Conservation (phyloP, 2,329 filamentous ascomycete species). For the Aureobasidium sp. region DNA sequence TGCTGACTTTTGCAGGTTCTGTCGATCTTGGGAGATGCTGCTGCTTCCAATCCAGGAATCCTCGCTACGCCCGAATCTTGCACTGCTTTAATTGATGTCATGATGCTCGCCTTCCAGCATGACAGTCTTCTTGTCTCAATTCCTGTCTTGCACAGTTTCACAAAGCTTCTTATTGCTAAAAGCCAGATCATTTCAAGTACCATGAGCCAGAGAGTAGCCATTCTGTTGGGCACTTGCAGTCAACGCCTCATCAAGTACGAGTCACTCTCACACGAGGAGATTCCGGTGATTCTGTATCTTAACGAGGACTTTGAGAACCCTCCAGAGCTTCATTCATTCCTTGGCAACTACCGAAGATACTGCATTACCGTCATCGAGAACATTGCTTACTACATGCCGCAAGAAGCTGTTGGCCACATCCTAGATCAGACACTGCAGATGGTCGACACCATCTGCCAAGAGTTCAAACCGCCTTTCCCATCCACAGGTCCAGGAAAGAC, state of each 20-base stretch:
- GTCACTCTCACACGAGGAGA: conserved; percentile 71
- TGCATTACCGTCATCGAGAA: conserved; percentile 80
- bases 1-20: conserved; percentile 54
- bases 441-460: conserved; percentile 48
- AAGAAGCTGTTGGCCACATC: conserved; percentile 82
- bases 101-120: conserved; percentile 72
- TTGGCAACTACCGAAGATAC: conserved; percentile 91
- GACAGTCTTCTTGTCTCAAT: conserved; percentile 90
- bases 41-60: conserved; percentile 65
- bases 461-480: conserved; percentile 9
- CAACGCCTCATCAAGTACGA: conserved; percentile 83
- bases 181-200: conserved; percentile 60
- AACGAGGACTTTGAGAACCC: conserved; percentile 92
- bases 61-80: conserved; percentile 62
- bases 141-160: conserved; percentile 85
- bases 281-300: conserved; percentile 74
- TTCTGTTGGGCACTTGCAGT: conserved; percentile 75
- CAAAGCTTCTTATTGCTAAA: conserved; percentile 66
- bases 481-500: conserved; percentile 51
- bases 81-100: conserved; percentile 68
- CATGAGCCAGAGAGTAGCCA: conserved; percentile 58
- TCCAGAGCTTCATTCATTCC: conserved; percentile 87
- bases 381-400: conserved; percentile 72
- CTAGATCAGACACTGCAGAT: conserved; percentile 69
- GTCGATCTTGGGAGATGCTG: conserved; percentile 74